Base-by-base conservation (phyloP, 2,329 filamentous ascomycete species). In the Botryosphaeria agaves region DNA sequence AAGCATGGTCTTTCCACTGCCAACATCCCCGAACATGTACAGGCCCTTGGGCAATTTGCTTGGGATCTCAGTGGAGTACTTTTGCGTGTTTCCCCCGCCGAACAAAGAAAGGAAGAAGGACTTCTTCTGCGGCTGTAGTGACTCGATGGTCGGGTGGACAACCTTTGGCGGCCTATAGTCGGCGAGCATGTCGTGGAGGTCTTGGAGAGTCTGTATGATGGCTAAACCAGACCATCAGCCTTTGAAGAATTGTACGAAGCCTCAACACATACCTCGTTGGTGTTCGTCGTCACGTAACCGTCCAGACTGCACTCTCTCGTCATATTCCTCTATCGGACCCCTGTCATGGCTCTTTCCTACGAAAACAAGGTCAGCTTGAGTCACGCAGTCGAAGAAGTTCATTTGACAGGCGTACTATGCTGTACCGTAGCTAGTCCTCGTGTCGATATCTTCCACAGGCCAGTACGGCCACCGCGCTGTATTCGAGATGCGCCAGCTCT, bases 1-100 rank as follows among this genome's bases (percentile, higher is more conserved):
- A 48, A 98, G 64, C 89, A 98, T 98, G 2, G 89, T 98, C 65
- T 98, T 98, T 37, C 89, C 89, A 45, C 83, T 91, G 24, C 89
- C 89, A 2, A 98, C 89, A 51, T 98, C 89, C 34, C 89, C 89
- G 46, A 81, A 94, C 52, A 98, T 77, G 54, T 98, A 98, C 18
- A 98, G 57, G 0, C 89, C 89, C 40, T 82, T 78, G 0, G 89
- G 89, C 1, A 94, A 62, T 38, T 76, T 65, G n/a, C 65, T 55
- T 1, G 83, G 74, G 14, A 91, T 78, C 3, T 62, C 52, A 35
- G 57, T 46, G 4, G 41, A 53, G 38, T 34, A 52, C 33, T 42
- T 55, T 41, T 42, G 51, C 38, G 42, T 51, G 35, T 42, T 54
- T 23, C 45, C 54, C 8, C 57, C 51, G 8, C 72, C 66, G 41